Percentiles rank a stretch among this genome's conserved stretches.
These are phyloP conservation scores for Verbascum thapsus DNA, from an alignment of 257 asterid genomes.

Conservation along the genomic window DNA sequence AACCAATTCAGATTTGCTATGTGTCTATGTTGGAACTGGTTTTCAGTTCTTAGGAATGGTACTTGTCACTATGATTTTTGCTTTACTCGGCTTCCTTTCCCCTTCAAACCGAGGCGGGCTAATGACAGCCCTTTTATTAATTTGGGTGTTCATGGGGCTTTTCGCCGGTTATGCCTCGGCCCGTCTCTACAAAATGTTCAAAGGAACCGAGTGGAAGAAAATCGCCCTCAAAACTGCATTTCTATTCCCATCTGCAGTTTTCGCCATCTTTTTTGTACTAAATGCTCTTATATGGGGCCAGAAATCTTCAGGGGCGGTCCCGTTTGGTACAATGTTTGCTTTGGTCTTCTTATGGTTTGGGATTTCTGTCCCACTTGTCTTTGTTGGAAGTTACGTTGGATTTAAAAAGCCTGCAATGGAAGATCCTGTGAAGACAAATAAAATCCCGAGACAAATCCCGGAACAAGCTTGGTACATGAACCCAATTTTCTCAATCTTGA, in stretches of 20 bases:
- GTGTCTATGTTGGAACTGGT: constrained; percentile 73
- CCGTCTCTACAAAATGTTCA: constrained; percentile 71
- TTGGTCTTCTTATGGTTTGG: constrained; percentile 72
- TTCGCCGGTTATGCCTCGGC: constrained; percentile 61
- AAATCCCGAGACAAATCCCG: constrained; percentile 75
- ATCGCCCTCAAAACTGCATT: constrained; percentile 60
- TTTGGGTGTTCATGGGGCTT: constrained; percentile 78
- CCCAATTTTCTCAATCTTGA: constrained; percentile 56
- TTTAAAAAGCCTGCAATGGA: constrained; percentile 63
- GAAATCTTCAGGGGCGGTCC: constrained; percentile 78
- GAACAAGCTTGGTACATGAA: constrained; percentile 79
- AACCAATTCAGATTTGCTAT: constrained; percentile 59
- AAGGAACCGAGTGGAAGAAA: constrained; percentile 69
- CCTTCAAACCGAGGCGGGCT: constrained; percentile 81
- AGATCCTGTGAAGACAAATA: constrained; percentile 72
- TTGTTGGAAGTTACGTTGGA: constrained; percentile 63
- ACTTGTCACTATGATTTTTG: constrained; percentile 72
- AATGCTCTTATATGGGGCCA: constrained; percentile 80
- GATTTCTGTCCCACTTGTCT: constrained; percentile 70
- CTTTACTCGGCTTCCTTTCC: constrained; percentile 73
- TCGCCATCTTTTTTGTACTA: constrained; percentile 52
- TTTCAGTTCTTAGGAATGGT: constrained; percentile 66
- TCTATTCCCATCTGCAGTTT: constrained; percentile 58
- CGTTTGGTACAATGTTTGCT: constrained; percentile 82
- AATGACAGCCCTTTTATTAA: constrained; percentile 74